Base-by-base conservation (phyloP, 192 early-diverging fungal genomes). In the Coemansia sp. region DNA sequence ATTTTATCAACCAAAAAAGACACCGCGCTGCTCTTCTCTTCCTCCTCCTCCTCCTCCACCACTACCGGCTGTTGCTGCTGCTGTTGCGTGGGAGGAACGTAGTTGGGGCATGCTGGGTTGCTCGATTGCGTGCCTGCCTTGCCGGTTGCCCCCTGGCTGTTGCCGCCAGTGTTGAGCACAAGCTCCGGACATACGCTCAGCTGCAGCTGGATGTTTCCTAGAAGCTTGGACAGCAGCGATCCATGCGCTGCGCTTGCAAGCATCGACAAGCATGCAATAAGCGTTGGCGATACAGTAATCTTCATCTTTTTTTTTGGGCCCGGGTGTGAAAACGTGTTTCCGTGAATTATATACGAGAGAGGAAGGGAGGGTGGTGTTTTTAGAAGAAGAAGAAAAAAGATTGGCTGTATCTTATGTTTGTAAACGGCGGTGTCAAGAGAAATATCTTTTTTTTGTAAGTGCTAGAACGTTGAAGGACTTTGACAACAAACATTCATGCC, bases 81-180 rank as follows among this genome's bases (percentile, higher is more conserved):
- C 38, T 8, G 38, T 5, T 1, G 2, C n/a, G 46, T 0, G 3
- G 75, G 66, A 17, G 75, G 70, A n/a, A 70, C 63, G 34, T 78
- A 73, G 63, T 73, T 78, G 19, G 70, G 70, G 25, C 75, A 78
- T 9, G 70, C 75, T 3, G 70, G 70, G 23, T 78, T 78, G 59
- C 29, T 63, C 19, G 75, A 73, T 42, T 78, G 75, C 5, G 55
- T 45, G 35, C 49, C 57, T 0, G 75, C 59, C 29, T 67, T 45
- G 36, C 22, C 58, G 9, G 38, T 33, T 38, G 20, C 46, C 17
- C 9, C 53, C 14, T 25, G 5, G 48, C 10, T 60, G 29, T 3
- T 59, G 23, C 65, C 57, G 8, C 32, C 42, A 4, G 46, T 48
- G 6, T 41, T 36, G 20, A 72, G 20, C 3, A 38, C 52, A 5